phyloP scores from a whole-genome alignment of 2,329 filamentous ascomycete species.

The Trichoderma pleuroti region DNA sequence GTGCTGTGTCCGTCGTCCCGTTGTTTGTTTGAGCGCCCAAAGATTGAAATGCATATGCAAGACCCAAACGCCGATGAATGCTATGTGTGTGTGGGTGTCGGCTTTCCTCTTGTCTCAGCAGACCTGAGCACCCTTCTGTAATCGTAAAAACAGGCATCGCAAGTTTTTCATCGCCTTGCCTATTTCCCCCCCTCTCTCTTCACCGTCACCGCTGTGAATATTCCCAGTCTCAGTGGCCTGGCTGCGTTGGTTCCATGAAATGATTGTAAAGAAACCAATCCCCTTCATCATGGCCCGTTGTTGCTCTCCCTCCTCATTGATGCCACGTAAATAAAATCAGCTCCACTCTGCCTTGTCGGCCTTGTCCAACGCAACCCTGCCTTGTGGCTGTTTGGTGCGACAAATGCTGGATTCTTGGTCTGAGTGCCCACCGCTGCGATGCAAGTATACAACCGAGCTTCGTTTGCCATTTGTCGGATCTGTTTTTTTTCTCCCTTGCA shows the following conservation, averaged over 20 bases:
- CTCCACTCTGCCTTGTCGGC: neutral
- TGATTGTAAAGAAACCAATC: neutral
- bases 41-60: constrained; percentile 10
- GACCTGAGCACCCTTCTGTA: neutral
- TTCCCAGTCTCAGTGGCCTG: neutral
- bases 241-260: neutral
- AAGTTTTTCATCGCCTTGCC: neutral
- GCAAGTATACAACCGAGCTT: neutral
- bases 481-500: neutral
- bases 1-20: neutral
- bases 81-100: neutral
- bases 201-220: neutral
- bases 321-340: constrained; percentile 2
- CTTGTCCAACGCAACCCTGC: constrained; percentile 3
- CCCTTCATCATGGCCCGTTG: neutral
- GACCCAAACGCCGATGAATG: constrained; percentile 14
- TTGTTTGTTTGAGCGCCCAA: constrained; percentile 13
- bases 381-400: neutral
- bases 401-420: neutral
- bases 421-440: neutral
- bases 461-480: neutral
- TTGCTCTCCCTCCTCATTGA: neutral
- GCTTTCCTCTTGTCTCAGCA: neutral
- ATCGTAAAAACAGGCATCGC: neutral
- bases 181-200: neutral